Evolutionary conservation across 306 rosid genomes (phyloP), one percentile per base, ranked within the genome.

Genomic region (Castanea mollissima): DNA sequence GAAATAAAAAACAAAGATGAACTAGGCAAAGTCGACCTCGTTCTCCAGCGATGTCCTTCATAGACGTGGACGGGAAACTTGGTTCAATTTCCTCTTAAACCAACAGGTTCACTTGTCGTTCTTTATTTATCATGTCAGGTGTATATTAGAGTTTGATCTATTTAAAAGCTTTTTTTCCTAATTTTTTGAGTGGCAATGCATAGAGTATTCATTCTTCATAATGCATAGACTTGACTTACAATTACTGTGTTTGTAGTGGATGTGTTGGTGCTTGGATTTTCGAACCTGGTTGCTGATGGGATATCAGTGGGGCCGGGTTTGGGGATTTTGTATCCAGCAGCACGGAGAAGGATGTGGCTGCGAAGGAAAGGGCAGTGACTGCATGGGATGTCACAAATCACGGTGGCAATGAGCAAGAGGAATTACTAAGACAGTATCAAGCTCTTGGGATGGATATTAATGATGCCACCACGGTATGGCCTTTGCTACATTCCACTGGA

Each of bases 301-400:
- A 89, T 90, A 80, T 92, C 91, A 5, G 89, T 84, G 97, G 91
- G 92, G n/a, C n/a, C n/a, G n/a, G n/a, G 70, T 84, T 90, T n/a
- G 93, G 95, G n/a, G 92, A 92, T 77, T 86, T 5, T 67, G 72
- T 86, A 35, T 85, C 97, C 1, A 84, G 79, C 70, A 80, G 80
- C 69, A 82, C 88, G 1, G 89, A 86, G 77, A 81, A 83, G 71
- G 91, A 84, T 15, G 90, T 88, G 29, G 72, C 83, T n/a, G 60
- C 62, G 5, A 76, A 78, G 76, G 88, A 86, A 69, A 82, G 79
- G 77, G 84, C 38, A 44, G 87, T 85, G 34, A 86, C 88, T 1
- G 84, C 83, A 57, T 89, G 95, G 91, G 93, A 90, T 80, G 83
- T 89, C 68, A 34, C 65, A 21, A 82, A 88, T 67, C 83, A 68